Evolutionary conservation across 768 basidiomycete genomes (phyloP).

Genomic region (Bullera alba): DNA sequence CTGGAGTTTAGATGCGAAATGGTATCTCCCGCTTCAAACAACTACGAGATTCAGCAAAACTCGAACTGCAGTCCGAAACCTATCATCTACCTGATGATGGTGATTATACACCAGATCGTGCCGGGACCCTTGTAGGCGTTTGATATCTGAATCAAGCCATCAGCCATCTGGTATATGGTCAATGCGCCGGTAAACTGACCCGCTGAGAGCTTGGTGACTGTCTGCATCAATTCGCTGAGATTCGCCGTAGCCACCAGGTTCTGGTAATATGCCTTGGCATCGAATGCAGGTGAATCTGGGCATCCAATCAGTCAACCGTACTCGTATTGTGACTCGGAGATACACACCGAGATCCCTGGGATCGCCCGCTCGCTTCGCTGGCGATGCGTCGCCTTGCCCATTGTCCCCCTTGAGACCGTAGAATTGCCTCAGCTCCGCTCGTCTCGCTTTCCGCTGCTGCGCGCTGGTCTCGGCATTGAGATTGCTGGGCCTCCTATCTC

Average conservation of each 20-base stretch:
- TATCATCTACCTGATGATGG: conserved; percentile 39
- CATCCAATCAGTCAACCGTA: not conserved
- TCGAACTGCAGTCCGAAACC: not conserved
- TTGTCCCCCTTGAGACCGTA: conserved; percentile 30
- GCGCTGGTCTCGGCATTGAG: not conserved
- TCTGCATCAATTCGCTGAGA: conserved; percentile 35
- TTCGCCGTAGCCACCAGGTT: conserved; percentile 29
- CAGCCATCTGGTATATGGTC: not conserved
- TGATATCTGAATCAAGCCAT: conserved; percentile 25
- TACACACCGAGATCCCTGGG: conserved; percentile 5
- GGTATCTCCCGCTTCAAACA: conserved; percentile 44
- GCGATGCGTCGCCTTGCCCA: not conserved
- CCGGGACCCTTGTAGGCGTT: conserved; percentile 35
- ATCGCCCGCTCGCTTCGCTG: conserved; percentile 10
- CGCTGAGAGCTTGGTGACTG: conserved; percentile 19
- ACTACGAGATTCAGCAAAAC: conserved; percentile 10
- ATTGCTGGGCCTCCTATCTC: too few relatives aligned
- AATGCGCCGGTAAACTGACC: conserved; percentile 15
- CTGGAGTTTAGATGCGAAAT: conserved; percentile 40
- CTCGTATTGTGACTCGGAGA: not conserved
- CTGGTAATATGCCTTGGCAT: conserved; percentile 35
- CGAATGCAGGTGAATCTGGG: conserved; percentile 33
- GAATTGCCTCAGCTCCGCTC: conserved; percentile 34
- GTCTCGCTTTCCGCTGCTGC: conserved; percentile 26
- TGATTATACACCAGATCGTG: conserved; percentile 45